Evolutionary conservation across 2,329 filamentous ascomycete species (phyloP).

Genomic region (Fusarium sp.): DNA sequence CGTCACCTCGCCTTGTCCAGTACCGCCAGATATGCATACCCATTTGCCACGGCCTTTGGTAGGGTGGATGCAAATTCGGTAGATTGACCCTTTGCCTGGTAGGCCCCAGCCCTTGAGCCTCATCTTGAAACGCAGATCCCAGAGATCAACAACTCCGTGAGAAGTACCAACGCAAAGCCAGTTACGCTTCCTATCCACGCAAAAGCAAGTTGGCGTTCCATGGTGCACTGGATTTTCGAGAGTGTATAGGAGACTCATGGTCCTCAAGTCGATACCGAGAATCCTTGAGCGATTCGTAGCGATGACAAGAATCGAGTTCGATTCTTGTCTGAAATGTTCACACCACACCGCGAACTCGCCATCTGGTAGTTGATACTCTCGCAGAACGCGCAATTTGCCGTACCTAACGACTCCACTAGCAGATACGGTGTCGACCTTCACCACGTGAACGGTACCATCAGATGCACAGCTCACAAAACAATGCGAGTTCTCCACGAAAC

Average conservation of each 20-base stretch:
- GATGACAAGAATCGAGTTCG: conserved; percentile 82
- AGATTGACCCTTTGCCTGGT: conserved; percentile 81
- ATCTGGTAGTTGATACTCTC: conserved; percentile 80
- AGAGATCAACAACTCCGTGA: conserved; percentile 91
- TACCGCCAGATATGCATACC: conserved; percentile 90
- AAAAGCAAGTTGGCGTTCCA: conserved; percentile 91
- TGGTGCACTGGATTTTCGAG: conserved; percentile 91
- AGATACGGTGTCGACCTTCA: conserved; percentile 74
- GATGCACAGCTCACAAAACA: conserved; percentile 91
- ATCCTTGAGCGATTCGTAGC: conserved; percentile 88
- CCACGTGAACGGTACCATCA: conserved; percentile 89
- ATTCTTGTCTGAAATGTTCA: conserved; percentile 88
- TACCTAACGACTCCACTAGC: conserved; percentile 72
- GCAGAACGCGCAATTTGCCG: conserved; percentile 77
- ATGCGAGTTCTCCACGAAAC: conserved; percentile 93
- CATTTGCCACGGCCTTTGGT: conserved; percentile 81
- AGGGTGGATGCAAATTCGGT: conserved; percentile 82
- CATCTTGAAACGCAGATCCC: conserved; percentile 95
- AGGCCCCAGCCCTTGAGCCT: conserved; percentile 89
- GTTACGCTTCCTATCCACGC: conserved; percentile 83
- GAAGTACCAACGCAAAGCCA: conserved; percentile 94
- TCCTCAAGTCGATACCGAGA: conserved; percentile 84
- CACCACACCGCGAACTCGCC: conserved; percentile 88
- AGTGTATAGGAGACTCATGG: conserved; percentile 83
- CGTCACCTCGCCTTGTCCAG: conserved; percentile 86